These are phyloP conservation scores for Ogataea paraovalis DNA, from an alignment of 805 yeast genomes.

Conservation along the genomic window DNA sequence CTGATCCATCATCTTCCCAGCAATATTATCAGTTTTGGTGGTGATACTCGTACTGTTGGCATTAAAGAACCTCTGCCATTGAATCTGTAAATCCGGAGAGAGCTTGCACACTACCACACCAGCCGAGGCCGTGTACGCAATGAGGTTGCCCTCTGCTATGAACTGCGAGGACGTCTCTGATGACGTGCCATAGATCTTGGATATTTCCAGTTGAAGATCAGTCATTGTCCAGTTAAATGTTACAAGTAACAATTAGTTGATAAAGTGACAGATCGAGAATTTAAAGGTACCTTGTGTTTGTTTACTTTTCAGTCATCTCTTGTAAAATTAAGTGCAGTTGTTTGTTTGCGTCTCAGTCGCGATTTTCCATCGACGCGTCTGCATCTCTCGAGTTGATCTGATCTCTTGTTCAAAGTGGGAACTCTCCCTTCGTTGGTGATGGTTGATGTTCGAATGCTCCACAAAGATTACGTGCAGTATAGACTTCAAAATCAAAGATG, in stretches of 20 bases:
- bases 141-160: conserved; percentile 34
- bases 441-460: no score
- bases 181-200: conserved; percentile 45
- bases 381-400: not conserved
- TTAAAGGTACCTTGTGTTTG: not conserved
- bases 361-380: not conserved
- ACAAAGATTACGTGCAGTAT: no score
- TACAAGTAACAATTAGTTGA: not conserved
- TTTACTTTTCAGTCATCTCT: not conserved
- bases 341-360: not conserved
- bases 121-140: conserved; percentile 57
- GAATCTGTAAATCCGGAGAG: conserved; percentile 20
- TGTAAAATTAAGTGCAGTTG: no score
- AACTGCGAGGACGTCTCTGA: conserved; percentile 40
- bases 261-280: not conserved
- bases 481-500: conserved; percentile 32
- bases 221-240: conserved; percentile 7
- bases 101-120: conserved; percentile 50
- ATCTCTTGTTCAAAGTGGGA: not conserved
- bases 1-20: conserved; percentile 22
- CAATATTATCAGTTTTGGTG: not conserved
- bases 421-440: no score
- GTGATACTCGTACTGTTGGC: conserved; percentile 33
- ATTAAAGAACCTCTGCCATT: conserved; percentile 47
- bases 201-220: conserved; percentile 15